These are phyloP conservation scores for Tuber calosporum DNA, from an alignment of 495 filamentous ascomycete species.

Conservation along the genomic window DNA sequence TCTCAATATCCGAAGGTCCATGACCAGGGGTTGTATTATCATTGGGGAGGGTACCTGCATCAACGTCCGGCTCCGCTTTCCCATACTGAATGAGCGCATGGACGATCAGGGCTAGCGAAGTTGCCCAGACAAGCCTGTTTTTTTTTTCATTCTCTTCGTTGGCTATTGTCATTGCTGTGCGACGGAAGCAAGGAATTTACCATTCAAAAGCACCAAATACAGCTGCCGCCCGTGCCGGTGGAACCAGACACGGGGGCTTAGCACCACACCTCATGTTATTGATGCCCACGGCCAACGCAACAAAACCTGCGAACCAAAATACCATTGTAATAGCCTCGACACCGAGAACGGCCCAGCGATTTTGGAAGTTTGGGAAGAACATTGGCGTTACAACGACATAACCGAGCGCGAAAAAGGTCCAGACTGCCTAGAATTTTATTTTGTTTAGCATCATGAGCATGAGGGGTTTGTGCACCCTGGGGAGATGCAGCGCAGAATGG, in stretches of 20 bases:
- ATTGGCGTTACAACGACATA: slow-evolving; percentile 41
- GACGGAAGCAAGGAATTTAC: slow-evolving; percentile 16
- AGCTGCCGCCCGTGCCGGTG: slow-evolving; percentile 35
- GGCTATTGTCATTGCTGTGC: not conserved
- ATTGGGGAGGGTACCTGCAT: slow-evolving; percentile 23
- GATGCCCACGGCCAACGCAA: slow-evolving; percentile 36
- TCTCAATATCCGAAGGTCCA: slow-evolving; percentile 5
- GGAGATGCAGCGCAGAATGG: slow-evolving; percentile 6
- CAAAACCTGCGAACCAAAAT: slow-evolving; percentile 42
- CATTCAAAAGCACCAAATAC: slow-evolving; percentile 39
- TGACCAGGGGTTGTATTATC: not conserved
- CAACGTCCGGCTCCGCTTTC: slow-evolving; percentile 25
- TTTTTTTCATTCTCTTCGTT: not conserved
- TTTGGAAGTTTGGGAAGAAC: slow-evolving; percentile 39
- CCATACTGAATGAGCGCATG: slow-evolving; percentile 38
- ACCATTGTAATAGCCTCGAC: slow-evolving; percentile 40
- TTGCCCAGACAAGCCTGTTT: slow-evolving; percentile 34
- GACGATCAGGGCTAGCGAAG: slow-evolving; percentile 36
- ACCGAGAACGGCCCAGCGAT: slow-evolving; percentile 41
- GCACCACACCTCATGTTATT: slow-evolving; percentile 2
- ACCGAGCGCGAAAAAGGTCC: slow-evolving; percentile 38
- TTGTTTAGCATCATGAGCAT: slow-evolving; percentile 20
- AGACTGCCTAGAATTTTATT: slow-evolving; percentile 28
- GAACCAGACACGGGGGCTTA: slow-evolving; percentile 14
- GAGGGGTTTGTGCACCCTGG: not conserved